Evolutionary conservation across 164 flowering plant genomes (phyloP).

Genomic region (Nymphaea colorata): DNA sequence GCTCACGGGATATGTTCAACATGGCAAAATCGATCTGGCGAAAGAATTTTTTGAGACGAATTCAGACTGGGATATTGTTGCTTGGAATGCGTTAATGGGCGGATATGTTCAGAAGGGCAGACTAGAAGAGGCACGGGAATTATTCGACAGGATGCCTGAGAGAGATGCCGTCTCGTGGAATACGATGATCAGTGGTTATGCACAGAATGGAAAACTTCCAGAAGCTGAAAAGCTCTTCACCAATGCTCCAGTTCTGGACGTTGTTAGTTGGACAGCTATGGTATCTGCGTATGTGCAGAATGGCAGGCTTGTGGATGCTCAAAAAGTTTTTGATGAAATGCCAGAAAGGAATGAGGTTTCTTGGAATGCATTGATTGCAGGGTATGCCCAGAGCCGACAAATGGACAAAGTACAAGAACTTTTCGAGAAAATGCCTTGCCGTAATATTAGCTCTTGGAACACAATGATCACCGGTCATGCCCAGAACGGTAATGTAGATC

Average conservation of each 20-base stretch:
- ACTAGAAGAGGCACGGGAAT: slow-evolving; percentile 42
- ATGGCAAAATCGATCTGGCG: slow-evolving; percentile 68
- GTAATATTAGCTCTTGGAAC: slow-evolving; percentile 76
- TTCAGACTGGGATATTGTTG: slow-evolving; percentile 49
- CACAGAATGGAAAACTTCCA: slow-evolving; percentile 49
- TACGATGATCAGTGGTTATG: slow-evolving; percentile 69
- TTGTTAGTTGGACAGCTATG: slow-evolving; percentile 88
- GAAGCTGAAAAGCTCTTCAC: slow-evolving; percentile 65
- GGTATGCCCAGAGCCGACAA: slow-evolving; percentile 49
- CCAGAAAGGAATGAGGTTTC: slow-evolving; percentile 70
- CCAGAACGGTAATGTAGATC: slow-evolving; percentile 47
- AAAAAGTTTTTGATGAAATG: slow-evolving; percentile 59
- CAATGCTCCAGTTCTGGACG: slow-evolving; percentile 50
- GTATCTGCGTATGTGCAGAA: slow-evolving; percentile 84
- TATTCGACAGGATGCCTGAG: slow-evolving; percentile 61
- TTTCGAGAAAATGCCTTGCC: slow-evolving; percentile 72
- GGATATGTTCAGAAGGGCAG: slow-evolving; percentile 62
- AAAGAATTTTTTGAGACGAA: slow-evolving; percentile 44
- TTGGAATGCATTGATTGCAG: slow-evolving; percentile 88
- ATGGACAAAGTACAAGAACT: slow-evolving; percentile 64
- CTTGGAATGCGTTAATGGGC: slow-evolving; percentile 86
- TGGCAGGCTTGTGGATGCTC: slow-evolving; percentile 60
- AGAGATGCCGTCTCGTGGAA: slow-evolving; percentile 86
- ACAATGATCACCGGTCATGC: slow-evolving; percentile 91
- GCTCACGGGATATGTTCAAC: slow-evolving; percentile 69